Percentiles rank a stretch among this genome's conserved stretches.
Conservation (phyloP, 1,284 basidiomycete genomes). For the Mycena citricolor region DNA sequence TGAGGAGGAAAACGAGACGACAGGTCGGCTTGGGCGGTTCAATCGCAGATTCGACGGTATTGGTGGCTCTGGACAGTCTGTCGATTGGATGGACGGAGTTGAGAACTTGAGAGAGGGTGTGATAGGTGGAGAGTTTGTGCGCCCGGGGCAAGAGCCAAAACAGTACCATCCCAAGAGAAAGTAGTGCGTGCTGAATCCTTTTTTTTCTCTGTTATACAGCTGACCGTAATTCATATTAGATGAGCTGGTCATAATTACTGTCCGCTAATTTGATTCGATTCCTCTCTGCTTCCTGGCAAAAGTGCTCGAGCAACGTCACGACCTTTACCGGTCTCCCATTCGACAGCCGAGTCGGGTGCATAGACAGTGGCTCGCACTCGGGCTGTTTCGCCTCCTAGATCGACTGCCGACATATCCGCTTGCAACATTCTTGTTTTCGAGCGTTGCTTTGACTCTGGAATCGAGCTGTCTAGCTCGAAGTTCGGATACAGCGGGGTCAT, state of each 20-base stretch:
- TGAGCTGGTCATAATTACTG: no score
- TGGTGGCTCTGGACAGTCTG: constrained; percentile 42
- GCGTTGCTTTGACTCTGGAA: no score
- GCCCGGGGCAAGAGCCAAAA: constrained; percentile 7
- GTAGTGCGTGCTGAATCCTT: no score
- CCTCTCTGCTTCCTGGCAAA: constrained; percentile 9
- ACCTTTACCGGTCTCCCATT: constrained; percentile 22
- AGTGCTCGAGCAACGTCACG: constrained; percentile 20
- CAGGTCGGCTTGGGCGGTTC: constrained; percentile 80
- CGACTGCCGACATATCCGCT: no score
- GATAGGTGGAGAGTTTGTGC: constrained; percentile 25
- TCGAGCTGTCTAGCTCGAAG: no score
- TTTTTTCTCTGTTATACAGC: no score
- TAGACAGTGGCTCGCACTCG: background rate
- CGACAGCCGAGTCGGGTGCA: background rate
- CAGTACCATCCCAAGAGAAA: background rate
- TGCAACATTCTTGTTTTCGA: no score
- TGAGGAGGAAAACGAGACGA: constrained; percentile 70
- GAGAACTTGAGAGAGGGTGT: constrained; percentile 21
- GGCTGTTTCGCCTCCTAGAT: background rate
- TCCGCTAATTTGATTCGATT: no score
- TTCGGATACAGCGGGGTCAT: constrained; percentile 14
- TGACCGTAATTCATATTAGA: no score
- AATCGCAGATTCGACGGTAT: constrained; percentile 71
- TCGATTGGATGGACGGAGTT: constrained; percentile 47